Base-by-base conservation (phyloP, 2,329 filamentous ascomycete genomes). In the Exserohilum turcica region DNA sequence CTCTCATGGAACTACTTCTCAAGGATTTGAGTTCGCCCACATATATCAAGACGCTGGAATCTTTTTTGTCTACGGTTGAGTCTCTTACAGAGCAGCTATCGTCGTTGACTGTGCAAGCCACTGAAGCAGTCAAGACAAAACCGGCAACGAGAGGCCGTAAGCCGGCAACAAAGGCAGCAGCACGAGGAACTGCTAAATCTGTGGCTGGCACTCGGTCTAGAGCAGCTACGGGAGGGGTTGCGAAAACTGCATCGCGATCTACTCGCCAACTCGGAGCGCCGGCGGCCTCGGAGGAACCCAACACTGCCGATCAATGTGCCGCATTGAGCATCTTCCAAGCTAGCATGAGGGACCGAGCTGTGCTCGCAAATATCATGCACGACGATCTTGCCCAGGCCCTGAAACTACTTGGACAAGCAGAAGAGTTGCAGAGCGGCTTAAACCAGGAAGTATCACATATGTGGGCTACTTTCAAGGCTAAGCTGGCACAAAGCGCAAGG, bases 401-500 rank as follows among this genome's bases (percentile, higher is more conserved):
- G 2, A 57, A 63, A 5, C 54, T 72, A 4, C 61, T 76, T 8
- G 57, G 59, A 5, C 54, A 63, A 28, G 63, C 67, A 7, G 65
- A 73, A 28, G 42, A 52, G 10, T 27, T 69, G 5, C 62, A 70
- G 31, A 53, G 56, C n/a, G 60, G 60, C 73, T 52, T 75, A 61
- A 68, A 82, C 62, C 59, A 78, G 16, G 72, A 79, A 18, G 62
- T 77, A 33, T 75, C 85, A 52, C 83, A 86, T 39, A 66, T 67
- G 33, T 80, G 90, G 48, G 80, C 85, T 9, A 84, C 84, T 52
- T 90, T 89, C 16, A 85, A 85, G 48, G 85, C 88, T 39, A 82
- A 89, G 37, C 79, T 91, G 54, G 81, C 85, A 13, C 83, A 88
- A 71, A 89, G 87, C 57, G 80, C 89, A 64, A 84, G 88, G 40